Percentiles rank a stretch among this genome's conserved stretches.
Conservation (phyloP, 306 rosid genomes). For the Inga oerstediana region DNA sequence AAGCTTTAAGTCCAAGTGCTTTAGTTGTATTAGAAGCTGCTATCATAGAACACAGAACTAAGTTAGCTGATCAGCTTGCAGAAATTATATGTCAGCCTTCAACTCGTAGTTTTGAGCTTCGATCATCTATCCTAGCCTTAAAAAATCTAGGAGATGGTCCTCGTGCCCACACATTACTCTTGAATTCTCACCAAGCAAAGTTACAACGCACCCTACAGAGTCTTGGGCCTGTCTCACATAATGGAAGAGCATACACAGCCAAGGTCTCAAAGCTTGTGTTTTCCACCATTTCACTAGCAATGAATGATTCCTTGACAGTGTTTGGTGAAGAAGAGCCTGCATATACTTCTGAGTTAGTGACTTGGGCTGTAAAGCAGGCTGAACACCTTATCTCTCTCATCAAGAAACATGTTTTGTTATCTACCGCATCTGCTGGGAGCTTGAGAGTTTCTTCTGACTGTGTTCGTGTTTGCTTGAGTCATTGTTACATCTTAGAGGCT, state of each 20-base stretch:
- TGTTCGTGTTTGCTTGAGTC: slow-evolving; percentile 73
- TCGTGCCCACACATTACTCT: slow-evolving; percentile 73
- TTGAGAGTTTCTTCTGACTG: slow-evolving; percentile 76
- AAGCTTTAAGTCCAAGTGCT: slow-evolving; percentile 45
- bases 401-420: slow-evolving; percentile 67
- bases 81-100: slow-evolving; percentile 73
- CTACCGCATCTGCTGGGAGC: slow-evolving; percentile 77
- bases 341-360: slow-evolving; percentile 83
- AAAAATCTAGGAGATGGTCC: slow-evolving; percentile 87
- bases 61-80: slow-evolving; percentile 73
- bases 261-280: slow-evolving; percentile 70
- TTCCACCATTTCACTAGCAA: slow-evolving; percentile 76
- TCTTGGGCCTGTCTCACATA: slow-evolving; percentile 41
- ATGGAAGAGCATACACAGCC: slow-evolving; percentile 59
- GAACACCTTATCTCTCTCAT: slow-evolving; percentile 52
- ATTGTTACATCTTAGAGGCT: slow-evolving; percentile 69
- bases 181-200: slow-evolving; percentile 60
- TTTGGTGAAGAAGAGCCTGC: slow-evolving; percentile 82
- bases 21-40: slow-evolving; percentile 47
- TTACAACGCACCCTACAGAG: slow-evolving; percentile 47
- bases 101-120: slow-evolving; percentile 62
- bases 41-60: slow-evolving; percentile 60
- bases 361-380: slow-evolving; percentile 84
- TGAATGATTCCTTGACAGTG: slow-evolving; percentile 65
- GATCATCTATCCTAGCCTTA: slow-evolving; percentile 60